These are phyloP conservation scores for Penicillium fuscoglaucum DNA, from an alignment of 2,329 filamentous ascomycete species.

Conservation along the genomic window DNA sequence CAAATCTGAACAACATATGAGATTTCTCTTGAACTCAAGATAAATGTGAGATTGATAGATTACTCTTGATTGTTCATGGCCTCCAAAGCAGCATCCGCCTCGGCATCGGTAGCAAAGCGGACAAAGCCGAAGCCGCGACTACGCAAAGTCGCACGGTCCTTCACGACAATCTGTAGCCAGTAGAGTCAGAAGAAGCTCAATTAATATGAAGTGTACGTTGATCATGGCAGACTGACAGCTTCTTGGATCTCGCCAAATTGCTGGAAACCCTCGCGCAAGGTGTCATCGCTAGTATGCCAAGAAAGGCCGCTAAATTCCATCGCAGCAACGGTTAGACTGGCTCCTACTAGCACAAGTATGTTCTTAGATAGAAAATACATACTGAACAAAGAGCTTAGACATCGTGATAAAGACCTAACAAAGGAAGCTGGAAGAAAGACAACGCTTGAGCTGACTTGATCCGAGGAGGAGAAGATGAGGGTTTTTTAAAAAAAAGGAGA, in stretches of 20 bases:
- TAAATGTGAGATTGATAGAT: constrained; percentile 38
- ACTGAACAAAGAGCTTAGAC: constrained; percentile 97
- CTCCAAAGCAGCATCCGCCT: constrained; percentile 45
- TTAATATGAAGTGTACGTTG: neutral
- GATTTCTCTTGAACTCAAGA: constrained; percentile 19
- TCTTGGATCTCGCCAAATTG: constrained; percentile 90
- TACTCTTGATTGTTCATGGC: constrained; percentile 66
- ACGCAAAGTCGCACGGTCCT: constrained; percentile 93
- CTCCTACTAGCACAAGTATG: neutral
- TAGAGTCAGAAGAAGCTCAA: constrained; percentile 19
- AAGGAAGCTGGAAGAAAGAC: neutral
- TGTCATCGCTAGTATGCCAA: constrained; percentile 93
- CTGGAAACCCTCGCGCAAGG: constrained; percentile 86
- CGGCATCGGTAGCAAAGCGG: constrained; percentile 63
- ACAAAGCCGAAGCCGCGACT: constrained; percentile 98
- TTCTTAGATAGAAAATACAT: constrained; percentile 43
- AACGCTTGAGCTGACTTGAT: constrained; percentile 3
- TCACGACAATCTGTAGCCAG: constrained; percentile 78
- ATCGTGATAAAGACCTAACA: constrained; percentile 49
- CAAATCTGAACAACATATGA: constrained; percentile 63
- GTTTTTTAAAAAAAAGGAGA: neutral
- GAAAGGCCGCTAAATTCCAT: constrained; percentile 73
- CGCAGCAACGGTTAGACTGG: constrained; percentile 1
- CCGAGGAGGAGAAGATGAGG: neutral
- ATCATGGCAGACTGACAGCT: constrained; percentile 67